Percentiles rank a stretch among this genome's conserved stretches.
Evolutionary conservation across 352 stramenopile genomes (phyloP).

Genomic region (Peronospora destructor): DNA sequence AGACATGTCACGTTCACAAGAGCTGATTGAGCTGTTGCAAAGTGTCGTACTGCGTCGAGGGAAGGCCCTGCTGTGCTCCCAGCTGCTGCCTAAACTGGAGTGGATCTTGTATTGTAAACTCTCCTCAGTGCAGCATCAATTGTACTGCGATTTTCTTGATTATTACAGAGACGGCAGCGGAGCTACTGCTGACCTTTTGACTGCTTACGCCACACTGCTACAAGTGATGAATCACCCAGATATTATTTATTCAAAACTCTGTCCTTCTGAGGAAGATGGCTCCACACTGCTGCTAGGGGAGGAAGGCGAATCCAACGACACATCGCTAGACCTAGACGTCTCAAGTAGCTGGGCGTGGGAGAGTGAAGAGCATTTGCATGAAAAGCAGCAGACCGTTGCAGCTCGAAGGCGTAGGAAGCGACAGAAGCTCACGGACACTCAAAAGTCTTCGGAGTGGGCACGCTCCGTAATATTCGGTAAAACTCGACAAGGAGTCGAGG

Average conservation of each 20-base stretch:
- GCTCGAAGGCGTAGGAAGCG: constrained; percentile 47
- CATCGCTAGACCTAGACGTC: constrained; percentile 13
- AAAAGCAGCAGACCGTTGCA: constrained; percentile 43
- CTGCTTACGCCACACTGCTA: constrained; percentile 66
- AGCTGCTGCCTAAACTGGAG: constrained; percentile 78
- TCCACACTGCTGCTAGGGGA: constrained; percentile 20
- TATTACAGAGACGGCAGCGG: constrained; percentile 40
- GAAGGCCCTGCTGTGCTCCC: constrained; percentile 50
- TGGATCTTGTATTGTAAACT: constrained; percentile 86
- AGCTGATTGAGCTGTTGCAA: constrained; percentile 61
- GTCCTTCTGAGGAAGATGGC: constrained; percentile 25
- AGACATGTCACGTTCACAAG: constrained; percentile 40
- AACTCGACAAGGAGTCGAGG: not conserved
- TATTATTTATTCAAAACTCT: constrained; percentile 74
- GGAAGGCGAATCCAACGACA: constrained; percentile 31
- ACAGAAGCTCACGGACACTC: constrained; percentile 52
- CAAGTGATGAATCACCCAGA: constrained; percentile 88
- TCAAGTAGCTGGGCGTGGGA: constrained; percentile 58
- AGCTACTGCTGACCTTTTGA: constrained; percentile 57
- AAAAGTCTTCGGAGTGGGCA: constrained; percentile 66
- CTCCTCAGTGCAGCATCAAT: constrained; percentile 61
- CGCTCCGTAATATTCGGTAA: constrained; percentile 35
- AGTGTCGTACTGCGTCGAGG: constrained; percentile 70
- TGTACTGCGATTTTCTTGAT: constrained; percentile 76
- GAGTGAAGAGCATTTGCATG: constrained; percentile 47